Evolutionary conservation across 1,284 basidiomycete genomes (phyloP), one percentile per base, ranked within the genome.

Genomic region (Cryptococcus sp.): DNA sequence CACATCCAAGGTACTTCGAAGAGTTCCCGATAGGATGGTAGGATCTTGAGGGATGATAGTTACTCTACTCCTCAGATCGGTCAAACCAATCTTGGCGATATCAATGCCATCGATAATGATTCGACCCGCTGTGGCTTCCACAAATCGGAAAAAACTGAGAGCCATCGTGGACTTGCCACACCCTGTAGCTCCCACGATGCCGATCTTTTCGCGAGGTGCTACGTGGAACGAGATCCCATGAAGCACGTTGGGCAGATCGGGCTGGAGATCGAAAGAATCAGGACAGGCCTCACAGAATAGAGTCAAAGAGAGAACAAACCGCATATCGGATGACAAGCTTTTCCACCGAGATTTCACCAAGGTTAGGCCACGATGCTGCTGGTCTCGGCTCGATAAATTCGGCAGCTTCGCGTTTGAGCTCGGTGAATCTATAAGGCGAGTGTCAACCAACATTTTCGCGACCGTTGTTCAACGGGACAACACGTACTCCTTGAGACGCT

Each of bases 11-110:
- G 91, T 90, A 0, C 89, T 88, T 19, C 93, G 84, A n/a, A 95
- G 66, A 1, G 86, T 90, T 22, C 92, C 93, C 57, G 88, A 91
- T 54, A 95, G 78, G 69, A 97, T 93, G 0, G 88, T 91, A 0
- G 92, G 92, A 72, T 93, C 91, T 85, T 93, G 94, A 65, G 95
- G 93, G 57, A 99, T 97, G 74, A 99, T 95, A 3, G 92, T 94
- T 58, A 95, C 81, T 58, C 80, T 69, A 30, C 78, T 79, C 16
- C 95, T 85, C 55, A 99, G 82, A 75, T 95, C 92, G 0, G 88
- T 88, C 39, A 96, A 80, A n/a, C 93, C 92, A 61, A 97, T 85
- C 65, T 84, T 84, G 40, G 89, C 82, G 55, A 93, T 93, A 67
- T 96, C 75, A 23, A 94, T 67, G n/a, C 84, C 90, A 77, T 98